Evolutionary conservation across 2,329 filamentous ascomycete species (phyloP).

Genomic region (Balansia obtecta): DNA sequence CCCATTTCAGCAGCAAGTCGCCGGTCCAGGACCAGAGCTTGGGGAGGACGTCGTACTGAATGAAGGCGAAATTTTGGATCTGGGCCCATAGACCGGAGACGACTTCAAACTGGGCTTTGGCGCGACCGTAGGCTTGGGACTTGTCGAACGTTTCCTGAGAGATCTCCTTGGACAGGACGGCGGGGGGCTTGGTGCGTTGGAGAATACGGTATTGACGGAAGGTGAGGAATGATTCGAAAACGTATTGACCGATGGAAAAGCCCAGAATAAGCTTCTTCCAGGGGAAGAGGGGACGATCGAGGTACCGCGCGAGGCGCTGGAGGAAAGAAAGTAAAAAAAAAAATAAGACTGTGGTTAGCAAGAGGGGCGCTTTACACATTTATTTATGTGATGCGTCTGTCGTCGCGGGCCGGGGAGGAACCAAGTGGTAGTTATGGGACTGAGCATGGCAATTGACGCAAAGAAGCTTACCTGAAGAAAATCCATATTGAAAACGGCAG

Average conservation of each 20-base stretch:
- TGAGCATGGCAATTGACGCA: neutral
- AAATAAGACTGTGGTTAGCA: neutral
- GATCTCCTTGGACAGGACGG: constrained; percentile 80
- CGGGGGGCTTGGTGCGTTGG: constrained; percentile 65
- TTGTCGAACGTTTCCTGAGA: constrained; percentile 87
- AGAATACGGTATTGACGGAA: constrained; percentile 83
- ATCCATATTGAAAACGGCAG: constrained; percentile 25
- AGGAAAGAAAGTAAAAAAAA: neutral
- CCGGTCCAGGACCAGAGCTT: constrained; percentile 82
- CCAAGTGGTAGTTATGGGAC: neutral
- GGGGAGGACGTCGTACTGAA: constrained; percentile 83
- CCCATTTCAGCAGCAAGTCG: constrained; percentile 57
- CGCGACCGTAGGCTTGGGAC: constrained; percentile 88
- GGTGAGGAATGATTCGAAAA: constrained; percentile 81
- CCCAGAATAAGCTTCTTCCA: constrained; percentile 96
- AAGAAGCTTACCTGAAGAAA: constrained; percentile 28
- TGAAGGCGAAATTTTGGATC: constrained; percentile 76
- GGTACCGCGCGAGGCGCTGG: constrained; percentile 65
- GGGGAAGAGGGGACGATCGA: constrained; percentile 86
- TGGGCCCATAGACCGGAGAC: constrained; percentile 72
- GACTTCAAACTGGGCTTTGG: constrained; percentile 85
- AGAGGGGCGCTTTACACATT: neutral
- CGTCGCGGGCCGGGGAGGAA: no score
- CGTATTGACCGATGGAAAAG: constrained; percentile 84
- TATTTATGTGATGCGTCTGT: neutral